Base-by-base conservation (phyloP, 192 early-diverging fungal genomes). In the Gigaspora rosea region DNA sequence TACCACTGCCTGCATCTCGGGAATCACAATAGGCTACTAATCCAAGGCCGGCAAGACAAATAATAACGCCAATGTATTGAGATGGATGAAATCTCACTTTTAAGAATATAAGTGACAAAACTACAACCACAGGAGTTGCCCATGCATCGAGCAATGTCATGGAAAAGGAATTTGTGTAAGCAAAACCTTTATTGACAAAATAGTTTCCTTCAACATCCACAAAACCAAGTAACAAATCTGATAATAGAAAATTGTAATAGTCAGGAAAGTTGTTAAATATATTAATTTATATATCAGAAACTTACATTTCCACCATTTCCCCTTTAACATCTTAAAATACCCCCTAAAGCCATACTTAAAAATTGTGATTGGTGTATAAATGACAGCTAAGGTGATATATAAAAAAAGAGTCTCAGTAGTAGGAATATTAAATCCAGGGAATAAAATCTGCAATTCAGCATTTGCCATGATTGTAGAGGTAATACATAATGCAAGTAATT, bases 171-270 rank as follows among this genome's bases (percentile, higher is more conserved):
- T 91, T 92, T 18, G 93, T 94, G 77, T 93, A 93, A 74, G 80
- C 83, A 71, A 87, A 94, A 9, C 91, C 89, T 83, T 92, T 93
- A 69, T 93, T 89, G 15, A 91, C 88, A 85, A 94, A 92, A 75
- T 91, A 94, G 73, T 94, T 94, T 78, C 91, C 93, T 80, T 94
- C 92, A 3, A 94, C 91, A 80, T 94, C 93, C 15, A 91, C 88
- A 10, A 88, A 70, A 1, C 87, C 89, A 78, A 94, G 79, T 5
- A 92, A 51, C 27, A 92, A 76, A 50, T 90, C 84, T 84, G 74
- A 18, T 48, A 7, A 27, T 58, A 10, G 46, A 56, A 73, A 70
- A 77, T 35, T 75, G 68, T 56, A 54, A 64, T 57, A 11, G 13
- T 27, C 63, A 20, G 18, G 22, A 52, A 48, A n/a, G 5, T 71